Conservation (phyloP, 2,329 filamentous ascomycete genomes). For the Monosporascus sp. region DNA sequence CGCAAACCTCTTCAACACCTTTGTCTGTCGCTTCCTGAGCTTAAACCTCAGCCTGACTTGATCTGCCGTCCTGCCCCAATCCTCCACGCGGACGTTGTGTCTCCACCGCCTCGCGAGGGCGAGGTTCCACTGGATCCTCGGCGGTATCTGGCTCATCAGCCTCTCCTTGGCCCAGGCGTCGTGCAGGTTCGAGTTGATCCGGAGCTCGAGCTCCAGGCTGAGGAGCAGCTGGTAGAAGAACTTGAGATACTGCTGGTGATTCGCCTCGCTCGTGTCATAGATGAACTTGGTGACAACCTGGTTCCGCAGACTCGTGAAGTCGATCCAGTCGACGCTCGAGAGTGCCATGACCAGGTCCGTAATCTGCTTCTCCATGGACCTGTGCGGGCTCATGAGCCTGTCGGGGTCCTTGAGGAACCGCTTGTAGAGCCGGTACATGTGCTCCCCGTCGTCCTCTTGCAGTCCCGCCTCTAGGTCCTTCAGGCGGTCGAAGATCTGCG, state of each 20-base stretch:
- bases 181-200: slow-evolving; percentile 60
- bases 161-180: slow-evolving; percentile 59
- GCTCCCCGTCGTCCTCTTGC: slow-evolving; percentile 41
- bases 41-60: slow-evolving; percentile 59
- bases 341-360: slow-evolving; percentile 65
- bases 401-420: slow-evolving; percentile 64
- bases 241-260: slow-evolving; percentile 52
- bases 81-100: slow-evolving; percentile 62
- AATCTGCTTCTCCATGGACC: slow-evolving; percentile 64
- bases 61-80: slow-evolving; percentile 47
- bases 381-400: slow-evolving; percentile 53
- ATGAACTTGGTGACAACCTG: slow-evolving; percentile 72
- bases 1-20: slow-evolving; percentile 63
- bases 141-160: slow-evolving; percentile 59
- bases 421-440: slow-evolving; percentile 62
- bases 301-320: slow-evolving; percentile 64
- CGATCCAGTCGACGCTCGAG: slow-evolving; percentile 65
- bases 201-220: slow-evolving; percentile 64
- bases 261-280: slow-evolving; percentile 51
- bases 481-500: slow-evolving; percentile 52
- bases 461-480: slow-evolving; percentile 51
- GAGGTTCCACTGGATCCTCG: slow-evolving; percentile 66
- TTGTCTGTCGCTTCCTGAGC: slow-evolving; percentile 61
- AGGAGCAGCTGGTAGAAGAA: slow-evolving; percentile 77
- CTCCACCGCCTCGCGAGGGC: slow-evolving; percentile 70